phyloP scores from a whole-genome alignment of 1,139 yeast genomes.

The Yamadazyma pseudoaaseri region DNA sequence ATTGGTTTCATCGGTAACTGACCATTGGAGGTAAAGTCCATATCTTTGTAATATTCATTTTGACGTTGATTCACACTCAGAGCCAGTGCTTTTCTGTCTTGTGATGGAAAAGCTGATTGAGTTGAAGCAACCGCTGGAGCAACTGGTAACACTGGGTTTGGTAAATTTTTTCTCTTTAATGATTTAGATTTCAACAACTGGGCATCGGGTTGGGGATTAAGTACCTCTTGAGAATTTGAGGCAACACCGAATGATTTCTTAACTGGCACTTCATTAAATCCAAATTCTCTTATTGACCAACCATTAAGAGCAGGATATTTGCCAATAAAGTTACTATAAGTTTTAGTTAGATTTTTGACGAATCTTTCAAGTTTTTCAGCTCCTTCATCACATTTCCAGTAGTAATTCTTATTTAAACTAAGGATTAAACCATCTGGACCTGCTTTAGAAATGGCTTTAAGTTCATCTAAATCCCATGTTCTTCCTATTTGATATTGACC shows the following conservation, averaged over 20 bases:
- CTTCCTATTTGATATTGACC: slow-evolving; percentile 84
- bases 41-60: slow-evolving; percentile 27
- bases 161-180: slow-evolving; percentile 25
- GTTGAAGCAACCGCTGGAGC: neutral
- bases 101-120: neutral
- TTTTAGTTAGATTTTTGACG: slow-evolving; percentile 58
- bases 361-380: slow-evolving; percentile 61
- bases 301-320: slow-evolving; percentile 59
- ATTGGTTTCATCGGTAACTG: slow-evolving; percentile 44
- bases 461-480: slow-evolving; percentile 85
- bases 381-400: slow-evolving; percentile 77
- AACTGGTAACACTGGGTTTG: slow-evolving; percentile 24
- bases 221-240: slow-evolving; percentile 14
- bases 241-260: slow-evolving; percentile 14
- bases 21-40: slow-evolving; percentile 47
- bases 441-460: slow-evolving; percentile 53
- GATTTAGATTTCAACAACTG: slow-evolving; percentile 26
- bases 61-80: neutral
- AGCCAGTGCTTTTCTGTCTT: neutral
- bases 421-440: slow-evolving; percentile 59
- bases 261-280: slow-evolving; percentile 29
- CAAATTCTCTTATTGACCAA: slow-evolving; percentile 33
- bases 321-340: slow-evolving; percentile 67
- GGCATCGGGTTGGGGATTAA: slow-evolving; percentile 25
- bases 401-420: slow-evolving; percentile 73